phyloP scores from a whole-genome alignment of 2,329 filamentous ascomycete genomes.

The Ophiostoma tasmaniense region DNA sequence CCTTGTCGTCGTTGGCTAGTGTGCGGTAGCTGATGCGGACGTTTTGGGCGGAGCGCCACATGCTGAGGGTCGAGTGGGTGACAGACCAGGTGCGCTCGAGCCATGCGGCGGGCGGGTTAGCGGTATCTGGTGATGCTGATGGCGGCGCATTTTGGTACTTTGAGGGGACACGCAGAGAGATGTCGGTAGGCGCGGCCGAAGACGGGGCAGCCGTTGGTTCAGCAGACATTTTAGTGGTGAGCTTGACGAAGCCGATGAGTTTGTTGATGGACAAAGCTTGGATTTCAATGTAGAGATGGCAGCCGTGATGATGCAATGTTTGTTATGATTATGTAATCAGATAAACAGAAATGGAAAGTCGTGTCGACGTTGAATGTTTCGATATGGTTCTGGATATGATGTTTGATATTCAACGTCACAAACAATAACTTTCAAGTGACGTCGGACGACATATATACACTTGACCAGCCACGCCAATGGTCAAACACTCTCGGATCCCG shows the following conservation, averaged over 20 bases:
- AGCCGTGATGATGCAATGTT: neutral
- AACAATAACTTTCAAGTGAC: neutral
- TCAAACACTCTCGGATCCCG: slow-evolving; percentile 25
- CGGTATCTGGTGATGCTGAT: slow-evolving; percentile 25
- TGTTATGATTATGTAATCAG: neutral
- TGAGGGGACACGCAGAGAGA: slow-evolving; percentile 40
- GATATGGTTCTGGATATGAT: neutral
- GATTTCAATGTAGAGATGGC: neutral
- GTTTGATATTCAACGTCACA: neutral
- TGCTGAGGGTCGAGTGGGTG: slow-evolving; percentile 65
- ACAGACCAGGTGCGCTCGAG: slow-evolving; percentile 63
- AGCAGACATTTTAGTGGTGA: neutral
- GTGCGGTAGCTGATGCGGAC: slow-evolving; percentile 68
- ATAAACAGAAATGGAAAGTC: neutral
- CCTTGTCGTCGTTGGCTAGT: slow-evolving; percentile 31
- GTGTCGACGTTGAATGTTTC: neutral
- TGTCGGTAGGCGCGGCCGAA: slow-evolving; percentile 7
- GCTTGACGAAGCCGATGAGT: too few species aligned
- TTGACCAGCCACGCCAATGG: neutral
- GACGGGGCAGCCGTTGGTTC: neutral
- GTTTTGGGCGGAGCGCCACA: slow-evolving; percentile 76
- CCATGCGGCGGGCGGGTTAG: slow-evolving; percentile 46
- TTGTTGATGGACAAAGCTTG: neutral
- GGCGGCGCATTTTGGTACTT: slow-evolving; percentile 33
- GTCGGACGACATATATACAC: neutral